Conservation (phyloP, 306 rosid genomes). For the Oxytropis ochrocephala region DNA sequence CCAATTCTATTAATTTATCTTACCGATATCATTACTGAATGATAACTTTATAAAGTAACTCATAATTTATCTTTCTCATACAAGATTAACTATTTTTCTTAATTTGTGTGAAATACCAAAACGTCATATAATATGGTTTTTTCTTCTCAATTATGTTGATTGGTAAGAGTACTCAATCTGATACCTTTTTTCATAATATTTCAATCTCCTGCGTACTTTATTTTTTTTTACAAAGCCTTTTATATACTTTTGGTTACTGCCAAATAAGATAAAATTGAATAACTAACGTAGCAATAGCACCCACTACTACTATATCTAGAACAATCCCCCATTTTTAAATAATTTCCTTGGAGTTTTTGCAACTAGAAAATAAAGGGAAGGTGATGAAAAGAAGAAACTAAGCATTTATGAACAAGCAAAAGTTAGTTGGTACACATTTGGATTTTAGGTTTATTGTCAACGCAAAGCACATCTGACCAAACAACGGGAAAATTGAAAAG, state of each 20-base stretch:
- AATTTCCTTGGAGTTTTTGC: neutral
- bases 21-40: no score
- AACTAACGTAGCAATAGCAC: neutral
- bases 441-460: constrained; percentile 17
- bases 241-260: no score
- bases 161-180: neutral
- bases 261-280: neutral
- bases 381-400: neutral
- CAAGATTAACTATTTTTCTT: no score
- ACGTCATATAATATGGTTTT: neutral
- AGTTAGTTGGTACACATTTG: constrained; percentile 12
- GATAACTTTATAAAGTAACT: no score
- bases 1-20: no score
- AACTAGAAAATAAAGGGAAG: neutral
- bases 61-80: no score
- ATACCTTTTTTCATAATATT: neutral
- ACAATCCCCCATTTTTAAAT: neutral
- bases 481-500: constrained; percentile 9
- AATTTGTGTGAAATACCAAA: no score
- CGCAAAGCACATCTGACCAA: constrained; percentile 13
- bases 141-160: neutral
- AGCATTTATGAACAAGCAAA: constrained; percentile 11
- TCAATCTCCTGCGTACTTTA: neutral
- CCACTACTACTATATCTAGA: neutral
- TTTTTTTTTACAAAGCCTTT: no score